These are phyloP conservation scores for Salix viminalis DNA, from an alignment of 345 rosid genomes.

Conservation along the genomic window DNA sequence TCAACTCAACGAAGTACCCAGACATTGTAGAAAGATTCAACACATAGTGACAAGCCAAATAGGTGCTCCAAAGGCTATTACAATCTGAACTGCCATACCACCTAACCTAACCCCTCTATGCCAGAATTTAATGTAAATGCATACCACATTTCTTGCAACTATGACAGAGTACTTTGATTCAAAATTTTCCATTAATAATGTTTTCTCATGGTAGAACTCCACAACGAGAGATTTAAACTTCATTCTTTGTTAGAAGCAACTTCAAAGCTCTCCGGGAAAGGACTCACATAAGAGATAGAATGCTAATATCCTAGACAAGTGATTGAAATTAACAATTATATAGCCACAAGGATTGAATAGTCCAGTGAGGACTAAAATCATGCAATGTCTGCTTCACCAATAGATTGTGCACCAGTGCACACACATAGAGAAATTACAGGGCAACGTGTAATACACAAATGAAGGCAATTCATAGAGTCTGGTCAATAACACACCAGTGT, in stretches of 20 bases:
- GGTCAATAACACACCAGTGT: slow-evolving; percentile 43
- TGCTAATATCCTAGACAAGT: neutral
- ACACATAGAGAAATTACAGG: neutral
- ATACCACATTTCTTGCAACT: neutral
- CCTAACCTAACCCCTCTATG: too few relatives aligned
- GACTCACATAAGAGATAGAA: neutral
- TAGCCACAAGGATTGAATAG: neutral
- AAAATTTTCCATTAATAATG: neutral
- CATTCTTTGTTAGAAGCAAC: neutral
- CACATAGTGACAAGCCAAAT: neutral
- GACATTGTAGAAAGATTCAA: neutral
- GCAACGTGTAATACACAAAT: neutral
- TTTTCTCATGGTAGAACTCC: neutral
- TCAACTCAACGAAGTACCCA: neutral
- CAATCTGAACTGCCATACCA: neutral
- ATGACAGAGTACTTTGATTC: neutral
- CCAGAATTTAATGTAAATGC: neutral
- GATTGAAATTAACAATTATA: neutral
- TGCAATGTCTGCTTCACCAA: neutral
- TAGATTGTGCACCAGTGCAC: neutral
- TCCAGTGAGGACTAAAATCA: neutral
- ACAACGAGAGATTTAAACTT: neutral
- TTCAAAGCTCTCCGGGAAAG: neutral
- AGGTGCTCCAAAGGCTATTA: neutral
- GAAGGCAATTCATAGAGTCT: neutral